Evolutionary conservation across 2,329 filamentous ascomycete species (phyloP), one percentile per base, ranked within the genome.

Genomic region (Biscogniauxia marginata): DNA sequence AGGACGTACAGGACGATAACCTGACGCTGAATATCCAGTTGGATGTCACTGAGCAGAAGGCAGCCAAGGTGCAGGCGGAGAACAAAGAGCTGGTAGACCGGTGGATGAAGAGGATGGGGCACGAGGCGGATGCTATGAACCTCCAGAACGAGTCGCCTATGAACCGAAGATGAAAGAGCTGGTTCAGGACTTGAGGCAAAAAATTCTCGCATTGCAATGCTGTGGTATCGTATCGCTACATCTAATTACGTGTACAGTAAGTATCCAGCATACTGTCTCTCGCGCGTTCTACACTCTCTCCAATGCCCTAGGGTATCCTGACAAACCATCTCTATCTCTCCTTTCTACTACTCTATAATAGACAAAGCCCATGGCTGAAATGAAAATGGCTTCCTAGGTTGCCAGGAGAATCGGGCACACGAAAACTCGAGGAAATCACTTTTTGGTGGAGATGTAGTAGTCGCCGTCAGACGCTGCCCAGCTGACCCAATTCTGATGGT

Each of bases 1-100:
- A 88, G 83, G 84, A 93, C 67, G 87, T 96, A 52, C 93, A 98
- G 75, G 93, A 97, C 73, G 95, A 99, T 73, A 87, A 96, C 74
- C 87, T 96, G 50, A 88, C 91, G 1, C 76, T 97, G 48, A 93
- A 93, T 64, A 79, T 98, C 63, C 90, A 98, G 73, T 80, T 97
- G 46, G 92, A 95, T 64, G 84, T 97, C 78, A 87, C 88, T 3
- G 92, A 96, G 71, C 84, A 93, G 70, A 85, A 86, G 68, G 80
- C 83, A 23, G 85, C 88, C 69, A 87, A 85, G 72, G 77, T 96
- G 60, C 84, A 86, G 69, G 82, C 80, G 57, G 95, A 98, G 71
- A 98, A 98, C 70, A 87, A 90, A 69, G 90, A 96, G 63, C 79
- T 99, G 54, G 86, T 97, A 52, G 88, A 92, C 71, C 82, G 95